Evolutionary conservation across 768 basidiomycete species (phyloP), one percentile per base, ranked within the genome.

Genomic region (Hemileccinum rubropunctum): DNA sequence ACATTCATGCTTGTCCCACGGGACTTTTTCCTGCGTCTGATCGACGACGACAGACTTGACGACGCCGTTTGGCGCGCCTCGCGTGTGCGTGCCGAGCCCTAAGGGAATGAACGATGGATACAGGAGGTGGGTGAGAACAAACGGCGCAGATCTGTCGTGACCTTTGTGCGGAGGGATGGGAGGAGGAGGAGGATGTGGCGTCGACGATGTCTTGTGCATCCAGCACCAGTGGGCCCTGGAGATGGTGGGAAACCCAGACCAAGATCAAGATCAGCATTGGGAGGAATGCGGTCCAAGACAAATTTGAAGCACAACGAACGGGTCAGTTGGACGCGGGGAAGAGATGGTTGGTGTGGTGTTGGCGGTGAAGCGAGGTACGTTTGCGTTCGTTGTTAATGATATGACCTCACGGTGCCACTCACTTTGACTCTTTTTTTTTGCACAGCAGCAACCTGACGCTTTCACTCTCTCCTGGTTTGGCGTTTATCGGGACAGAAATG

Each of bases 71-170:
- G 88, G 87, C 71, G 67, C 0, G 72, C 83, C 2, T 79, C 85
- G 60, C 75, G 84, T 69, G 65, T 79, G 6, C 77, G 82, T 30
- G 86, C 91, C 14, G 86, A 88, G 64, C 62, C 91, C 20, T 91
- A 80, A 73, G 90, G 91, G 72, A 92, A 91, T 66, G 87, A 91
- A 62, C 74, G 90, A 14, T 84, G 77, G 70, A 61, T 66, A 32
- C 64, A 67, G 28, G 50, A 53, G 26, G 45, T 32, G 3, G 8
- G 38, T 0, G 50, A 61, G 6, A 18, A 10, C 28, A 52, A 49
- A 44, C 47, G 45, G 7, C 45, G 51, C 8, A 54, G 34, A 38
- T 49, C 58, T 0, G 21, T 35, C 21, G 47, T 52, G 2, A 32
- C 34, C 12, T 30, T 50, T 26, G 38, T 52, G 1, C 40, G 18